Base-by-base conservation (phyloP, 2,329 filamentous ascomycete species). In the Dactylellina cionopaga region DNA sequence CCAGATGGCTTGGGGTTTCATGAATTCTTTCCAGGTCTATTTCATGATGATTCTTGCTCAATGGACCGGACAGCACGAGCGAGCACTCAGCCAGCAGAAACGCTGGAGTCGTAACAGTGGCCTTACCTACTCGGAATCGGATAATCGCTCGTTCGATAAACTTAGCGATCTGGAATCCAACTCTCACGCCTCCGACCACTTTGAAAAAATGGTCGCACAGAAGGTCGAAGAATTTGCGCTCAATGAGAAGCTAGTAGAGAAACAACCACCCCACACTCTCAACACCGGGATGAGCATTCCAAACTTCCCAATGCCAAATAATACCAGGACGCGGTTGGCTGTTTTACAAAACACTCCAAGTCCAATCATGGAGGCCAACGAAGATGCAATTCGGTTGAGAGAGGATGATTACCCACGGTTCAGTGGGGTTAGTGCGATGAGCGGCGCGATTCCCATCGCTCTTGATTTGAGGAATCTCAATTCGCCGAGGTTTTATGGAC, bases 11-110 rank as follows among this genome's bases (percentile, higher is more conserved):
- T 72, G 68, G 68, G 68, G 68, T 5, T 72, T 65, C 46, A 65
- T 72, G 59, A 72, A 72, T 29, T 59, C 52, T 24, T 49, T 72
- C 29, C 68, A 72, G 27, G 68, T 65, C 24, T 72, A 72, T 39
- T 72, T 72, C 39, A 72, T 72, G 68, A 54, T 65, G 68, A 17
- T 72, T 15, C 52, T 72, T 3, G 55, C 65, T 5, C 43, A 46
- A 41, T 72, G 68, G 68, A 37, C 68, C 7, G 17, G 59, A 4
- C 59, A 72, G 25, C 52, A 72, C 29, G 59, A 64, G 41, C 68
- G 62, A 2, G 52, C 55, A 13, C 59, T 72, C 4, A 43, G 49
- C 19, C 68, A 60, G 25, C 68, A 72, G 31, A 72, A 54, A 39
- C 59, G 68, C 1, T 72, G 59, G 59, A 72, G 68, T 31, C 59